These are phyloP conservation scores for Venturiaceae sp. DNA, from an alignment of 2,329 filamentous ascomycete species.

Conservation along the genomic window DNA sequence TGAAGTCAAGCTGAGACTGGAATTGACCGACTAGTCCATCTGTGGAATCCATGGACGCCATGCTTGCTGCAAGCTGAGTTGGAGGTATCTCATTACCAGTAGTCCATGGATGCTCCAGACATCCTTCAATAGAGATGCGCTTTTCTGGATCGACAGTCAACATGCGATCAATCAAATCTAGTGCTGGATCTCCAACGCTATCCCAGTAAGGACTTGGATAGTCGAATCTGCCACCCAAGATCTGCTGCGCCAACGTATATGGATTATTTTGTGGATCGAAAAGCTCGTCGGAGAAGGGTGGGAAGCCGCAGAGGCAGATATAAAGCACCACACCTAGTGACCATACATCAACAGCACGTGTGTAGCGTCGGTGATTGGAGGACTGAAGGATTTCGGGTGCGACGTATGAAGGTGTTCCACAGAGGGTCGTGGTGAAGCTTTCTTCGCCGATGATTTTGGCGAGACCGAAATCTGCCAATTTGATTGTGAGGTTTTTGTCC, in stretches of 20 bases:
- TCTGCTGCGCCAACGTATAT: conserved; percentile 80
- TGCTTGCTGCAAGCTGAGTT: neutral
- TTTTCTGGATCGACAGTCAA: conserved; percentile 76
- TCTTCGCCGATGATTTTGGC: conserved; percentile 98
- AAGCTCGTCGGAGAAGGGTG: conserved; percentile 92
- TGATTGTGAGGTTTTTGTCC: conserved; percentile 76
- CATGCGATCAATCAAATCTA: conserved; percentile 94
- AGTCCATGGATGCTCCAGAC: conserved; percentile 85
- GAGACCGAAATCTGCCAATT: conserved; percentile 91
- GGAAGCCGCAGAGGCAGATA: conserved; percentile 93
- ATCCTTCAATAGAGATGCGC: conserved; percentile 82
- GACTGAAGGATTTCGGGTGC: conserved; percentile 91
- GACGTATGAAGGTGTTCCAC: conserved; percentile 80
- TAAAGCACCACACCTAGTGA: conserved; percentile 96
- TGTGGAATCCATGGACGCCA: conserved; percentile 62
- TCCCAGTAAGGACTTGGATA: conserved; percentile 98
- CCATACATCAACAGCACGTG: conserved; percentile 92
- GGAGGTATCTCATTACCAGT: conserved; percentile 36
- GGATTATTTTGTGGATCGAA: conserved; percentile 66
- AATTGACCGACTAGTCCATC: conserved; percentile 68
- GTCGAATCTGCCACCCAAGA: conserved; percentile 79
- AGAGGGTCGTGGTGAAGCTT: conserved; percentile 90
- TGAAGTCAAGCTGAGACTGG: conserved; percentile 57
- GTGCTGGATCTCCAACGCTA: conserved; percentile 70
- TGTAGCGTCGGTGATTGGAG: conserved; percentile 75